Conservation (phyloP, 2,329 filamentous ascomycete species). For the Botrytis tulipae region DNA sequence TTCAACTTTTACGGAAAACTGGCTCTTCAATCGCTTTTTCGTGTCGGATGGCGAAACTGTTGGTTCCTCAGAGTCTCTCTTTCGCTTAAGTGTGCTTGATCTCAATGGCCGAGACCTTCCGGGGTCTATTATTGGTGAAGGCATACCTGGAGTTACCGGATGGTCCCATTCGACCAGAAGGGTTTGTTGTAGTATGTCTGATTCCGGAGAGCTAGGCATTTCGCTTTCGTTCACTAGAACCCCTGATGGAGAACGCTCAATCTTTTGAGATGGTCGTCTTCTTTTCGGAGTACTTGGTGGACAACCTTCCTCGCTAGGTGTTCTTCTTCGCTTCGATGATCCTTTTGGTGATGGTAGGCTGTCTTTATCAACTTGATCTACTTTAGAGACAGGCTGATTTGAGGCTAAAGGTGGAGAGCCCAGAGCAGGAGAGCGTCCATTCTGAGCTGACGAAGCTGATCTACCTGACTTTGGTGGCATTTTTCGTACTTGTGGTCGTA, state of each 20-base stretch:
- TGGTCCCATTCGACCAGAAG: background rate
- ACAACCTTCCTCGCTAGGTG: background rate
- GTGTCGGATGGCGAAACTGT: slow-evolving; percentile 18
- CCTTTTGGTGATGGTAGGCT: slow-evolving; percentile 1
- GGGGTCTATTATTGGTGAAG: background rate
- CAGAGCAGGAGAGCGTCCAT: slow-evolving; percentile 27
- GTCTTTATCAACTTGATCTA: background rate
- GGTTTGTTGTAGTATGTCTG: background rate
- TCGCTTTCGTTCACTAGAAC: background rate
- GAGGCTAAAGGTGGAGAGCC: slow-evolving; percentile 31
- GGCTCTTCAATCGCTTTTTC: slow-evolving; percentile 18
- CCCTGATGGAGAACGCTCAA: background rate
- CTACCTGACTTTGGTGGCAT: slow-evolving; percentile 29
- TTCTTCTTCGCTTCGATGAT: slow-evolving; percentile 2
- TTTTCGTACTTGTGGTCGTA: slow-evolving; percentile 36
- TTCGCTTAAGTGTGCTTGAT: slow-evolving; percentile 29
- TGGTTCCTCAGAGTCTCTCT: slow-evolving; percentile 25
- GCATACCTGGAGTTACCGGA: background rate
- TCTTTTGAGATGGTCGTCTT: background rate
- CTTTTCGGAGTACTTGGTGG: background rate
- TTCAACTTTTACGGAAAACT: slow-evolving; percentile 23
- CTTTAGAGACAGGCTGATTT: background rate
- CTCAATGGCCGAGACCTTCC: slow-evolving; percentile 4
- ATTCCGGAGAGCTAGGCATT: background rate
- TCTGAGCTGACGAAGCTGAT: slow-evolving; percentile 30